These are phyloP conservation scores for Myrica gale DNA, from an alignment of 306 rosid genomes.

Conservation along the genomic window DNA sequence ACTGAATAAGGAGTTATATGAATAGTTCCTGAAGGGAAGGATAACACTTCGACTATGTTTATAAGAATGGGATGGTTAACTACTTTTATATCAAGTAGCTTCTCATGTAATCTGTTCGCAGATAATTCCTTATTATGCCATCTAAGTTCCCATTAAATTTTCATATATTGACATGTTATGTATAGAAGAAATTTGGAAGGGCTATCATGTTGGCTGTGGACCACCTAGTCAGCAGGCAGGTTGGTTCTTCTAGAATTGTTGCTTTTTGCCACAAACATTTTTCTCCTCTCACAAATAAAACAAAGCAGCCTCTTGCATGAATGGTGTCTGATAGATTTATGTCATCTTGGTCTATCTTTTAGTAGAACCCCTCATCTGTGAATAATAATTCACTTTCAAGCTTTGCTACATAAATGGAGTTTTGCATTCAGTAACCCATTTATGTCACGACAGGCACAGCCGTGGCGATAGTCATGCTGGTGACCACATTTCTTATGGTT, in stretches of 20 bases:
- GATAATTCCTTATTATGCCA: not conserved
- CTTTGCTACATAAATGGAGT: constrained; percentile 1
- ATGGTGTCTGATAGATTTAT: not conserved
- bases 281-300: not conserved
- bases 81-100: not conserved
- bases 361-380: not conserved
- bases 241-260: not conserved
- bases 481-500: constrained; percentile 79
- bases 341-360: not conserved
- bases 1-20: not conserved
- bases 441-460: constrained; percentile 75
- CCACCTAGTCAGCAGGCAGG: not conserved
- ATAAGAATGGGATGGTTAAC: no score
- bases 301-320: not conserved
- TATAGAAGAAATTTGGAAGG: not conserved
- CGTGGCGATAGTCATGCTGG: constrained; percentile 83
- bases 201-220: not conserved
- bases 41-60: not conserved
- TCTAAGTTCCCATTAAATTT: not conserved
- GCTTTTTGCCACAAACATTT: not conserved
- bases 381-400: not conserved
- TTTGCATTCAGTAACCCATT: constrained; percentile 18
- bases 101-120: not conserved
- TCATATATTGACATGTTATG: not conserved
- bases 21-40: not conserved